Evolutionary conservation across 2,329 filamentous ascomycete genomes (phyloP), one percentile per base, ranked within the genome.

Genomic region (Apiospora aurea): DNA sequence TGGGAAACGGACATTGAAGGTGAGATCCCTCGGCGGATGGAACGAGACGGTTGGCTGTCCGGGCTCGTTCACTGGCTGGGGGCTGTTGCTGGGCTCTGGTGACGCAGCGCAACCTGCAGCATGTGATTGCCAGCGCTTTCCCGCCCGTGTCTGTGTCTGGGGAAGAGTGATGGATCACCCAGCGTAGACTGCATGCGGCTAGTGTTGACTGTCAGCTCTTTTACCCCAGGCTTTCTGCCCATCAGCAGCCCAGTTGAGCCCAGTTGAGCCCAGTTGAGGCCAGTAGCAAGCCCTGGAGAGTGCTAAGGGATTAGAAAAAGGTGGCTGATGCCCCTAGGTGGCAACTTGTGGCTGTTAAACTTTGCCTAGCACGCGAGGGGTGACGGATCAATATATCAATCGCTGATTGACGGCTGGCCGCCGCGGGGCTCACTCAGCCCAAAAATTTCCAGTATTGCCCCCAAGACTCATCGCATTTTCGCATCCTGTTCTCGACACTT

Each of bases 41-140:
- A 41, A 64, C 21, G 13, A n/a, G 57, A 64, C 57, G 57, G 34
- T 64, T 64, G 18, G 34, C 34, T 64, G 57, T 41, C 57, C 57
- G 57, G 8, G 57, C 34, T 21, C 57, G 4, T 64, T 41, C 10
- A 64, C 57, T 41, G 34, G 57, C 57, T 64, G 57, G n/a, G 57
- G 21, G 57, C 57, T 41, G 57, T n/a, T n/a, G 57, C 57, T 38
- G n/a, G 57, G 34, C 18, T 21, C 57, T 41, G 57, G 57, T 64
- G 57, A 64, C 61, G 71, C 71, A 68, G 41, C 24, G 64, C 69
- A 47, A 69, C 26, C 69, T 16, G 69, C 64, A 44, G 71, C 71
- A 72, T 72, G 71, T 72, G 71, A 72, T 72, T 70, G 34, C 71
- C 71, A 61, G 68, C 64, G 44, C 46, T 41, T 70, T 70, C 71